Base-by-base conservation (phyloP, 371 early-diverging fungal genomes). In the Rhizopus delemar region DNA sequence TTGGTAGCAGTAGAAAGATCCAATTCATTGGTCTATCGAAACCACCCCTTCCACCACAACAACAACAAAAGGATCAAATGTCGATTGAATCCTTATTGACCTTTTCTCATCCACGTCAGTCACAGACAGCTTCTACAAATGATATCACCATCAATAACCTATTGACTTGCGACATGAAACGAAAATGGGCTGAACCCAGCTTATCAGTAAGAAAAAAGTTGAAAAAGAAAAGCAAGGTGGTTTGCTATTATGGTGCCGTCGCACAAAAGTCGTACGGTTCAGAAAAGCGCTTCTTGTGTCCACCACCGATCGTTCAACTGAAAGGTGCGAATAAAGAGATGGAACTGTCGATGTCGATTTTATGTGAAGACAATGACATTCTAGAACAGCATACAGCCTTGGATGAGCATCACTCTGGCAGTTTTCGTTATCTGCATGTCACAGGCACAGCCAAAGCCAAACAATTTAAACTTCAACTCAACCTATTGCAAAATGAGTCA, bases 241-340 rank as follows among this genome's bases (percentile, higher is more conserved):
- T 83, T 31, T 87, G 87, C 50, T 73, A 81, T 35, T 86, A 89
- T 67, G 86, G 87, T 8, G 71, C 84, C 3, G 88, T 89, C 13
- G 94, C 92, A 7, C 94, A 93, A 70, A 93, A 93, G 72, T 92
- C 92, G 8, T 93, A 93, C 69, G 94, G 94, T n/a, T 84, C 87
- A 56, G 94, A 93, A 68, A 93, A 92, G 70, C 82, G 94, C 0
- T 93, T 92, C 66, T 63, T 93, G 38, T 93, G 92, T 61, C 94
- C 94, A 51, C 93, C 94, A 32, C 94, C 94, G 4, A 81, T 89
- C 16, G 85, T 92, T 3, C 77, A 80, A 50, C 57, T 62, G 38
- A 22, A 13, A 41, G 70, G 50, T 36, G 51, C 28, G 46, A 13
- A 41, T 65, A 50, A 67, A 15, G 66, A 13, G 13, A 77, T 52